Base-by-base conservation (phyloP, 176 grass and related monocot species). In the Tillandsia fasciculata region DNA sequence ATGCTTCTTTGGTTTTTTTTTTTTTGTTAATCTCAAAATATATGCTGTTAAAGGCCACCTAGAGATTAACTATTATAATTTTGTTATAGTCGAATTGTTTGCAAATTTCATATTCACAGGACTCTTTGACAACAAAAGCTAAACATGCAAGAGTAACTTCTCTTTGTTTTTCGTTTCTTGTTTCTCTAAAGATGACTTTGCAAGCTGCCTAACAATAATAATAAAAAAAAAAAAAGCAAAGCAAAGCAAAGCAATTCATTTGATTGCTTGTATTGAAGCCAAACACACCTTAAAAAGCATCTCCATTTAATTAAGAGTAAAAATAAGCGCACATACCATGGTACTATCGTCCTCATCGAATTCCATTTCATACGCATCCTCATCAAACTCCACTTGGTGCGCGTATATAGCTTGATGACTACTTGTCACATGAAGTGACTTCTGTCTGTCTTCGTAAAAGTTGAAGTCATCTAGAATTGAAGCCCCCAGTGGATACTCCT, bases 401-500 rank as follows among this genome's bases (percentile, higher is more conserved):
- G 33, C 11, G 12, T 29, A 76, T 72, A 23, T 58, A 50, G 51
- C 67, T 76, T 49, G 71, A 33, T 50, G 66, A 24, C 69, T 69
- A 58, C 79, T 90, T 15, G 23, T 12, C 24, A 50, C 72, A 51
- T 54, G 71, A 11, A 69, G 71, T 50, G 66, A 24, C 23, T 72
- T 86, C 12, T 78, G 69, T 51, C 76, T 86, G 47, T 78, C 70
- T 78, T 91, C 88, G 56, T 91, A 91, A 63, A 83, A 91, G 58
- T 81, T 64, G 63, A 91, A 91, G 78, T 91, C 88, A 8, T 91
- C 88, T 22, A 86, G 70, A 66, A 91, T 52, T 53, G 83, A 78
- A 51, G 88, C 81, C 72, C 26, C 67, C 58, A 70, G 71, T 18
- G 9, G 42, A 75, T 84, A 75, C 15, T 53, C 80, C 70, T 91